Base-by-base conservation (phyloP, 83 land plant genomes). In the Thuja plicata region DNA sequence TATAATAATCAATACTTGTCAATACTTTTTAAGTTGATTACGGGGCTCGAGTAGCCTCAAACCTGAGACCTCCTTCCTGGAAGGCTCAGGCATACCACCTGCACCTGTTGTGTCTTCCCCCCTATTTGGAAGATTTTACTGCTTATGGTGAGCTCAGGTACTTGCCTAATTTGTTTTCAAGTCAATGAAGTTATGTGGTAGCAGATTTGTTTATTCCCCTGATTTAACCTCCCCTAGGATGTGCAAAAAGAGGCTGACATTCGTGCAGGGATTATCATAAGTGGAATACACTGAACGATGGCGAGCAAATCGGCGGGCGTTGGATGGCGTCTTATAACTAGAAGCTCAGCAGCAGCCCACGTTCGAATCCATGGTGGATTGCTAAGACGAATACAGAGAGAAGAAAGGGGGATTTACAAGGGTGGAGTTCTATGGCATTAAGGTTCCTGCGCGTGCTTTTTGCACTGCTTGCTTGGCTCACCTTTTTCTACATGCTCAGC, bases 61-160 rank as follows among this genome's bases (percentile, higher is more conserved):
- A n/a, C n/a, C n/a, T n/a, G n/a, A n/a, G n/a, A n/a, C n/a, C n/a
- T n/a, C n/a, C n/a, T n/a, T n/a, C n/a, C n/a, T n/a, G n/a, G n/a
- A n/a, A n/a, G n/a, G n/a, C n/a, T n/a, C n/a, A n/a, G n/a, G n/a
- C n/a, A n/a, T n/a, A n/a, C n/a, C n/a, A n/a, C n/a, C n/a, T n/a
- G n/a, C n/a, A n/a, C n/a, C n/a, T n/a, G n/a, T n/a, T n/a, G n/a
- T n/a, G n/a, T n/a, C n/a, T n/a, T n/a, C n/a, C n/a, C 0, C 40
- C 45, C 3, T 1, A 46, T 46, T 46, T 46, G 9, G 9, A 50
- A 9, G 52, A 11, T 50, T 50, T 50, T 11, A 50, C 52, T 50
- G 0, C 11, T 50, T 83, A 90, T 98, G 91, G 99, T 77, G 94
- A 94, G 9, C 99, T 97, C 3, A 48, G 97, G 89, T 89, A 96